Base-by-base conservation (phyloP, 192 early-diverging fungal species). In the Pecoramyces ruminantium region DNA sequence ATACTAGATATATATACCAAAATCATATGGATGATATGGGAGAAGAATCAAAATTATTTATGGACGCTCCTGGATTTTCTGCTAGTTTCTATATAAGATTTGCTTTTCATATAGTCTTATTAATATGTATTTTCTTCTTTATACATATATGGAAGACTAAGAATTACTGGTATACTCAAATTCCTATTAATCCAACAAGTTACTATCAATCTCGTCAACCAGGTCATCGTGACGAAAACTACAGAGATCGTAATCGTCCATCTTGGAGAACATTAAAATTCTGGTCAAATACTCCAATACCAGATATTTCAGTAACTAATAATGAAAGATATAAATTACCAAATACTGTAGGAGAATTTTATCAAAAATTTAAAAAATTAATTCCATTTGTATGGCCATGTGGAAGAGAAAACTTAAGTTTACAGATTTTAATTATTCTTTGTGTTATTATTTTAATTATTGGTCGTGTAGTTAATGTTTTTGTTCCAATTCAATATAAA, bases 401-500 rank as follows among this genome's bases (percentile, higher is more conserved):
- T 67, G 51, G 51, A n/a, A 16, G 51, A 21, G 51, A 67, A 67
- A 67, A 67, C n/a, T 67, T 67, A n/a, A 67, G 51, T 67, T 67
- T 67, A 67, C 51, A 67, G n/a, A 67, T 67, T 25, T 67, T 67
- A 67, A 67, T 67, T 67, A 67, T 67, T 25, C 18, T 67, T 5
- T 67, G 51, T 67, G 25, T 67, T 9, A 67, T 67, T n/a, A 67
- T 67, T n/a, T n/a, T 67, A 67, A 67, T 82, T 12, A 51, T 84
- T 67, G 87, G 88, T 25, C 82, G 90, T 16, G 30, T 92, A 27
- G 89, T 98, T 82, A 97, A 97, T 83, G 85, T 95, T 28, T 88
- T 96, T 21, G 94, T 94, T 17, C 96, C 96, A 13, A 79, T 91
- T 77, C 92, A 95, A 86, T 94, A 96, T 82, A 95, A 94, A 83